A percentile compares a stretch with the other conserved stretches of the same genome.
phyloP scores from a whole-genome alignment of 2,329 filamentous ascomycete genomes.

The Alternaria novae-zelandiae region DNA sequence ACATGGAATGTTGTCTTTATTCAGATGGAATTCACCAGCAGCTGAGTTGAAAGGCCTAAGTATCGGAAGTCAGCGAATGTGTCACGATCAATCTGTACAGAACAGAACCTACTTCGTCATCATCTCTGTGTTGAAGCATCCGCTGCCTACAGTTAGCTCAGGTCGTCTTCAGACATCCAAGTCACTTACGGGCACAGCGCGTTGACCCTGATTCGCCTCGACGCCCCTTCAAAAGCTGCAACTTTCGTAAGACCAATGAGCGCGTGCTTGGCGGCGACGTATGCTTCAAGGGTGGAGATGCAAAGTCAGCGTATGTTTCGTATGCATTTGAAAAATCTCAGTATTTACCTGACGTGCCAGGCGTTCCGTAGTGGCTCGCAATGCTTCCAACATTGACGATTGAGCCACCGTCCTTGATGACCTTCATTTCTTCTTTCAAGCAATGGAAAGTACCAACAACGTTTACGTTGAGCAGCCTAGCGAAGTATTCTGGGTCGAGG shows the following conservation, averaged over 20 bases:
- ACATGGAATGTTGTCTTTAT: constrained; percentile 3
- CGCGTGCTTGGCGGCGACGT: constrained; percentile 47
- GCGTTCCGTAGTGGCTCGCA: constrained; percentile 31
- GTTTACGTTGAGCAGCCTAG: constrained; percentile 43
- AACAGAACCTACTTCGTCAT: neutral
- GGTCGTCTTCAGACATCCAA: too few relatives aligned
- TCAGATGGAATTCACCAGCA: neutral
- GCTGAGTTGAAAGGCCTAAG: neutral
- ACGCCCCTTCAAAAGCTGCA: constrained; percentile 44
- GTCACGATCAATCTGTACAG: neutral
- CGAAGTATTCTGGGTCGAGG: constrained; percentile 23
- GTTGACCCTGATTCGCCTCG: constrained; percentile 23
- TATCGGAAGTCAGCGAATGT: neutral
- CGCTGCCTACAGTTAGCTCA: neutral
- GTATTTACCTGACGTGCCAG: neutral
- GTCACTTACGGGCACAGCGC: constrained; percentile 17
- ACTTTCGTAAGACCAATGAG: constrained; percentile 47
- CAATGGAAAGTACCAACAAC: constrained; percentile 46
- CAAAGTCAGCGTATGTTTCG: neutral
- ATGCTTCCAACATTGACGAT: constrained; percentile 12
- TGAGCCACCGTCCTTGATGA: constrained; percentile 27
- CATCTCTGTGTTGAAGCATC: constrained; percentile 2
- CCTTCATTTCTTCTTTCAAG: constrained; percentile 34
- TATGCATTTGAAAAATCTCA: neutral
- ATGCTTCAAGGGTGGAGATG: constrained; percentile 21